A percentile compares a stretch with the other conserved stretches of the same genome.
Evolutionary conservation across 371 early-diverging fungal species (phyloP).

Genomic region (Basidiobolus heterosporus): DNA sequence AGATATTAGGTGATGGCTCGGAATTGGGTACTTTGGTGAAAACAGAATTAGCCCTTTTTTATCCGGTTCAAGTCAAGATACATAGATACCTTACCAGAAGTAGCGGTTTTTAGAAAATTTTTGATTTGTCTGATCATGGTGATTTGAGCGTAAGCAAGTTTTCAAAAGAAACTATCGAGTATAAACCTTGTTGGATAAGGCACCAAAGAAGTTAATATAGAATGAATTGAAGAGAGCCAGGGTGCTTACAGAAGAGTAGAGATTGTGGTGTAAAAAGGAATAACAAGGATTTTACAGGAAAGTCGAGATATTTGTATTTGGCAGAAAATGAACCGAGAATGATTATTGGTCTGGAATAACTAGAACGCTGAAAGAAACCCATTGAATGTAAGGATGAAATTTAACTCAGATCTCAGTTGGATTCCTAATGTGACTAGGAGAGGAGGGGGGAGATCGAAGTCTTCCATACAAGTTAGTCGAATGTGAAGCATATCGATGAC

Average conservation of each 20-base stretch:
- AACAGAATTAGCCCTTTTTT: too few species aligned
- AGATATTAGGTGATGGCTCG: too few species aligned
- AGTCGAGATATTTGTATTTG: slow-evolving; percentile 1
- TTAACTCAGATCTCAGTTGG: too few species aligned
- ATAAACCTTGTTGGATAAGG: not conserved
- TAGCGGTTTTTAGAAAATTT: not conserved
- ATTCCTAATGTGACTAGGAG: too few species aligned
- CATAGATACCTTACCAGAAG: not conserved
- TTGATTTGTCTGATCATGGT: not conserved
- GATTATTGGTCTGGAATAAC: not conserved
- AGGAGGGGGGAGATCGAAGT: too few species aligned
- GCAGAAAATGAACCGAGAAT: not conserved
- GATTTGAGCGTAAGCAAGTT: not conserved
- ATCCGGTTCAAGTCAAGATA: not conserved
- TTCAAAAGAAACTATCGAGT: not conserved
- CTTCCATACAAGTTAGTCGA: too few species aligned
- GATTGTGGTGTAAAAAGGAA: not conserved
- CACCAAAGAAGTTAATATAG: too few species aligned
- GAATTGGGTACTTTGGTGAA: too few species aligned
- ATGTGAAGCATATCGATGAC: too few species aligned
- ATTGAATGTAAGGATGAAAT: not conserved
- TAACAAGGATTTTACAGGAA: not conserved
- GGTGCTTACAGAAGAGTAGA: slow-evolving; percentile 5
- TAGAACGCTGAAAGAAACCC: not conserved
- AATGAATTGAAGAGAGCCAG: too few species aligned